Evolutionary conservation across 257 asterid species (phyloP).

Genomic region (Anisodus tanguticus): DNA sequence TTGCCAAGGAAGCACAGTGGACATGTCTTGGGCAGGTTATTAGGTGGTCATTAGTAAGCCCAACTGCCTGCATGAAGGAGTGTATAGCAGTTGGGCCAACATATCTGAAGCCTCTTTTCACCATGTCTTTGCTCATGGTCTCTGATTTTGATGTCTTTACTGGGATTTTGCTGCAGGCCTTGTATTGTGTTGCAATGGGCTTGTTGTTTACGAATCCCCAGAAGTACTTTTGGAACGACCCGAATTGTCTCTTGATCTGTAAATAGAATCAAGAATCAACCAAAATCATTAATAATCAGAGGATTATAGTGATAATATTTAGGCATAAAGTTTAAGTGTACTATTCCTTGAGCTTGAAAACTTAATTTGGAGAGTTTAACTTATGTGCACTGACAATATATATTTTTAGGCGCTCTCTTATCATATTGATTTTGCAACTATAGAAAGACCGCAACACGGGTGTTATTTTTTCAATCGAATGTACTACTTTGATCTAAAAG

Average conservation of each 20-base stretch:
- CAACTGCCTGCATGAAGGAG: conserved; percentile 91
- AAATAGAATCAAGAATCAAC: neutral
- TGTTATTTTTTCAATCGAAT: too few relatives aligned
- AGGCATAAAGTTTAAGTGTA: neutral
- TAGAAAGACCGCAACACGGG: too few relatives aligned
- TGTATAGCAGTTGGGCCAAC: conserved; percentile 80
- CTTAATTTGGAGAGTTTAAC: too few relatives aligned
- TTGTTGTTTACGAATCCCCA: conserved; percentile 77
- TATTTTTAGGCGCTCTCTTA: too few relatives aligned
- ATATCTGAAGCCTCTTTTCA: conserved; percentile 69
- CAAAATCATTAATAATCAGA: neutral
- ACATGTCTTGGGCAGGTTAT: conserved; percentile 68
- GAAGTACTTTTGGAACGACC: conserved; percentile 65
- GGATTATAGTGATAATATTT: neutral
- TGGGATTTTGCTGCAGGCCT: conserved; percentile 68
- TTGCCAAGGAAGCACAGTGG: conserved; percentile 39
- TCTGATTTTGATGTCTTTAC: conserved; percentile 88
- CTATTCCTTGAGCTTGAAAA: neutral
- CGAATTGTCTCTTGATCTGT: conserved; percentile 59
- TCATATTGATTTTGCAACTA: too few relatives aligned
- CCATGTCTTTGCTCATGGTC: conserved; percentile 84
- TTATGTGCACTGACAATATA: too few relatives aligned
- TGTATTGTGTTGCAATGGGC: conserved; percentile 61
- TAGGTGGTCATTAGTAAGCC: conserved; percentile 81
- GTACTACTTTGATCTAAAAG: too few relatives aligned